phyloP scores from a whole-genome alignment of 495 filamentous ascomycete species.

The Melanomma pulvis-pyrius region DNA sequence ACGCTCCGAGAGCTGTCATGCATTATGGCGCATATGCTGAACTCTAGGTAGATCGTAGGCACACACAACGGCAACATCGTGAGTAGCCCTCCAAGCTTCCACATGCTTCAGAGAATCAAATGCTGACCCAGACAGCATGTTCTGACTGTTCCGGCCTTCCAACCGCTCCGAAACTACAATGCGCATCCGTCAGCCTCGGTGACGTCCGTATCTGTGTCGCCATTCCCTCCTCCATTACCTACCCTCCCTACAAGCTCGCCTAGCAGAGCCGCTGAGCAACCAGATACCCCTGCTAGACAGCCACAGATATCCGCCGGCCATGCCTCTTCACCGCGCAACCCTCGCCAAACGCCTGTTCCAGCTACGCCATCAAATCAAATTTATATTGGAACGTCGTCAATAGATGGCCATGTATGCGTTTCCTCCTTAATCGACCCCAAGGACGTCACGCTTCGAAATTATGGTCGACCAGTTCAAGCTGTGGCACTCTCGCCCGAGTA shows the following conservation, averaged over 20 bases:
- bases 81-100: conserved; percentile 47
- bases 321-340: conserved; percentile 51
- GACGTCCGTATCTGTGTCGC: conserved; percentile 86
- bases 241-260: conserved; percentile 58
- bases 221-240: conserved; percentile 76
- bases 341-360: conserved; percentile 58
- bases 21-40: conserved; percentile 28
- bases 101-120: not conserved
- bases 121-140: conserved; percentile 66
- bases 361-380: conserved; percentile 81
- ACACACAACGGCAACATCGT: conserved; percentile 98
- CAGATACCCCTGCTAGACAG: conserved; percentile 41
- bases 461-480: conserved; percentile 86
- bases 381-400: conserved; percentile 88
- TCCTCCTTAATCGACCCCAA: conserved; percentile 74
- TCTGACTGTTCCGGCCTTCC: conserved; percentile 76
- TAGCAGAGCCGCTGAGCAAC: conserved; percentile 54
- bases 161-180: conserved; percentile 78
- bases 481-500: conserved; percentile 92
- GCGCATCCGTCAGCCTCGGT: conserved; percentile 84
- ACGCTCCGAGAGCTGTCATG: conserved; percentile 28
- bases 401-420: conserved; percentile 93
- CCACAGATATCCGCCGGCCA: conserved; percentile 53
- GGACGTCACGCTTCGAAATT: conserved; percentile 89
- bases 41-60: conserved; percentile 70